phyloP scores from a whole-genome alignment of 2,329 filamentous ascomycete species.

The Fusarium veterinarium region DNA sequence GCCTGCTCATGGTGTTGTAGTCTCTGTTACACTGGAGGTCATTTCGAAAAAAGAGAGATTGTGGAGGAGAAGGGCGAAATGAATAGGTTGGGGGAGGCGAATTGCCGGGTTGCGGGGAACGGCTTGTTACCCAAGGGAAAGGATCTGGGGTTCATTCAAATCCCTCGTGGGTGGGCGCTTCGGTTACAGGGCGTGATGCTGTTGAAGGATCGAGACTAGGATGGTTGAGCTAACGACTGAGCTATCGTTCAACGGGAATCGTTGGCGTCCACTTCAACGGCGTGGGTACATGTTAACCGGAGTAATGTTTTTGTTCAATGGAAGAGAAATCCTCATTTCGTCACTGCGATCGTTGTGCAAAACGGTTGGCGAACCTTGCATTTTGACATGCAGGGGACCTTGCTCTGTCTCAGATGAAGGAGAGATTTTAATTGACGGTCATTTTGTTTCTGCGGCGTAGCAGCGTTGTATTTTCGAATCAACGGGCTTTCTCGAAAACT shows the following conservation, averaged over 20 bases:
- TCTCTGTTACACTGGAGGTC: not conserved
- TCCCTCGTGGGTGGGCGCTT: not conserved
- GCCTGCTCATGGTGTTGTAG: slow-evolving; percentile 14
- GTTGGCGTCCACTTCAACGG: not conserved
- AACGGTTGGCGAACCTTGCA: not conserved
- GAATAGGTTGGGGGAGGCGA: not conserved
- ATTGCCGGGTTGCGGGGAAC: slow-evolving; percentile 5
- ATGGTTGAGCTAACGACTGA: not conserved
- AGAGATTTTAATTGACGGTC: not conserved
- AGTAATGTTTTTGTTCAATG: not conserved
- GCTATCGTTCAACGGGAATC: not conserved
- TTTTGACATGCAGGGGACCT: not conserved
- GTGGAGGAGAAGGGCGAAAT: not conserved
- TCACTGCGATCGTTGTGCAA: not conserved
- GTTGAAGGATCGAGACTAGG: not conserved
- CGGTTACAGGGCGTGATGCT: not conserved
- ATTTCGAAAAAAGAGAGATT: slow-evolving; percentile 6
- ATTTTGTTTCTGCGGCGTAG: not conserved
- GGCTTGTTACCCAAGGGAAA: not conserved
- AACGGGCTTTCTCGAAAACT: not conserved
- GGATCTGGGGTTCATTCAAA: slow-evolving; percentile 1
- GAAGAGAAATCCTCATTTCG: not conserved
- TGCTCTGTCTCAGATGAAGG: not conserved
- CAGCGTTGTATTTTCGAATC: not conserved
- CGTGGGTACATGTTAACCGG: not conserved